phyloP scores from a whole-genome alignment of 495 filamentous ascomycete genomes.

The Penicillium cinerascens region DNA sequence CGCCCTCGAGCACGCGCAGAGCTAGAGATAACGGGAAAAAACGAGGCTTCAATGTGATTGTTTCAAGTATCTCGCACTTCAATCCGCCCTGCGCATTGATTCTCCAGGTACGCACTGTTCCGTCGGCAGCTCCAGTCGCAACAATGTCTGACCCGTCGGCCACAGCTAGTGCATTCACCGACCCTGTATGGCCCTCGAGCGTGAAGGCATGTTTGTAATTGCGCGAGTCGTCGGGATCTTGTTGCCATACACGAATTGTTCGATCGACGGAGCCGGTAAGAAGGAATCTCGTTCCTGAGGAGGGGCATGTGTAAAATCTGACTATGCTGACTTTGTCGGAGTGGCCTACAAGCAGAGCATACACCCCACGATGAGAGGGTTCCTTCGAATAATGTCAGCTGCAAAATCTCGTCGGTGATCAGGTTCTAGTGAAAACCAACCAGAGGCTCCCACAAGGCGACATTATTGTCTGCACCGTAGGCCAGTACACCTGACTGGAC shows the following conservation, averaged over 20 bases:
- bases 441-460: conserved; percentile 82
- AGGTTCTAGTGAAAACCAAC: conserved; percentile 50
- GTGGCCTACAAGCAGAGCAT: conserved; percentile 73
- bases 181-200: conserved; percentile 61
- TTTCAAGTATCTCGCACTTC: conserved; percentile 56
- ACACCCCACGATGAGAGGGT: conserved; percentile 53
- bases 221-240: conserved; percentile 13
- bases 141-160: conserved; percentile 54
- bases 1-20: conserved; percentile 52
- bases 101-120: conserved; percentile 74
- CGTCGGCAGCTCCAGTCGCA: conserved; percentile 75
- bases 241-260: conserved; percentile 68
- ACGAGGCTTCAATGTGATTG: conserved; percentile 66
- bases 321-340: conserved; percentile 78
- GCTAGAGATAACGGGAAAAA: conserved; percentile 80
- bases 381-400: conserved; percentile 37
- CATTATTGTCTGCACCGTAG: conserved; percentile 83
- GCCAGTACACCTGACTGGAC: conserved; percentile 66
- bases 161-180: conserved; percentile 75
- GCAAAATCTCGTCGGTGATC: conserved; percentile 1
- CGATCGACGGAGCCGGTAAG: conserved; percentile 82
- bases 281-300: conserved; percentile 51
- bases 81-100: conserved; percentile 40
- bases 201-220: conserved; percentile 44
- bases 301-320: conserved; percentile 62